Conservation (phyloP, 805 yeast genomes). For the Diddensiella caesifluorescens region DNA sequence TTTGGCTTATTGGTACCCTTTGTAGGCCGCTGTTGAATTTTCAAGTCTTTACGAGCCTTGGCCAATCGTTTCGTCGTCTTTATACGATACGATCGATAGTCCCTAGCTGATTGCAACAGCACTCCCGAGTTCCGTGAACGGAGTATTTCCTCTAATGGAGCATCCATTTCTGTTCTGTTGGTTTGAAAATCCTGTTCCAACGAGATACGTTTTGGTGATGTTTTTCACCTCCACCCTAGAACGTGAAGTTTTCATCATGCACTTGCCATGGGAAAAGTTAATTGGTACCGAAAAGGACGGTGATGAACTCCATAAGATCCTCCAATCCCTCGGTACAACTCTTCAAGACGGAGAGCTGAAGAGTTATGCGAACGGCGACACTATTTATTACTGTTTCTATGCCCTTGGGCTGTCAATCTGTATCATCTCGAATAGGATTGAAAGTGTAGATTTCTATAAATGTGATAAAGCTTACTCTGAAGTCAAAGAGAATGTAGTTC, state of each 20-base stretch:
- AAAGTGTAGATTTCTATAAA: constrained; percentile 35
- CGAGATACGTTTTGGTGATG: too few species aligned
- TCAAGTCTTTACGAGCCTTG: constrained; percentile 58
- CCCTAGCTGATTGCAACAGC: constrained; percentile 59
- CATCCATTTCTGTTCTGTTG: too few species aligned
- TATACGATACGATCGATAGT: constrained; percentile 63
- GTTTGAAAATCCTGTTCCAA: too few species aligned
- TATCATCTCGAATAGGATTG: constrained; percentile 16
- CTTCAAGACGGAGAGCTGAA: constrained; percentile 7
- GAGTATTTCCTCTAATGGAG: constrained; percentile 40
- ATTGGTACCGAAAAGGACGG: too few species aligned
- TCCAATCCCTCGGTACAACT: not conserved
- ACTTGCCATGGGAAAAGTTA: too few species aligned
- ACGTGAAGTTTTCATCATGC: too few species aligned
- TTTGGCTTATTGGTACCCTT: constrained; percentile 43
- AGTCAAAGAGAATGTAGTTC: constrained; percentile 16
- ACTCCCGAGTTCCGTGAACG: constrained; percentile 49
- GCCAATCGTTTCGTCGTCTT: constrained; percentile 55
- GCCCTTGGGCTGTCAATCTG: constrained; percentile 21
- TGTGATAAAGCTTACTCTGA: constrained; percentile 22
- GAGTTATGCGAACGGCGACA: constrained; percentile 13
- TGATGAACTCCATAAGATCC: too few species aligned
- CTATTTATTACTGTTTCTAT: constrained; percentile 20
- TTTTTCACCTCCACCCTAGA: too few species aligned
- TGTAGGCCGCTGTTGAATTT: constrained; percentile 61